Percentiles rank a stretch among this genome's conserved stretches.
phyloP scores from a whole-genome alignment of 2,329 filamentous ascomycete genomes.

The Pseudopithomyces chartarum region DNA sequence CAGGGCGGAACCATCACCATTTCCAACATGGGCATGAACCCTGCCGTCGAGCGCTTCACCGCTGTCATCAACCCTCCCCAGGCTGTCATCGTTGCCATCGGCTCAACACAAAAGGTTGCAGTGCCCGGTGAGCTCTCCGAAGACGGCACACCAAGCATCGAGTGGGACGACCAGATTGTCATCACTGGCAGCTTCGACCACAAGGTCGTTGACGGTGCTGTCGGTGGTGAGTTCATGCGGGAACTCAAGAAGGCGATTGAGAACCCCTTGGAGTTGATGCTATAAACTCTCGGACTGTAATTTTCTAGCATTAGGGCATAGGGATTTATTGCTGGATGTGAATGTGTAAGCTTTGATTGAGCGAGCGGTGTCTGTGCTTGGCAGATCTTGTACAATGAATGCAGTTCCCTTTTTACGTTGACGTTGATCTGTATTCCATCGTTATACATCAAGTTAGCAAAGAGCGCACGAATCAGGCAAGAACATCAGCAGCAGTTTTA shows the following conservation, averaged over 20 bases:
- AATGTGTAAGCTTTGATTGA: constrained; percentile 29
- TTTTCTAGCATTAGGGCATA: constrained; percentile 13
- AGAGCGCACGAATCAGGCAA: too few relatives aligned
- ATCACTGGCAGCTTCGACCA: constrained; percentile 97
- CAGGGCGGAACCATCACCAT: constrained; percentile 99
- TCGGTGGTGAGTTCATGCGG: constrained; percentile 94
- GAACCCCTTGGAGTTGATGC: constrained; percentile 92
- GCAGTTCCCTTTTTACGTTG: constrained; percentile 20
- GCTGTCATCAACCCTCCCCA: constrained; percentile 99
- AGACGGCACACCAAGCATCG: constrained; percentile 73
- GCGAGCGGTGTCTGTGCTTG: constrained; percentile 12
- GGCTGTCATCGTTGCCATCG: constrained; percentile 91
- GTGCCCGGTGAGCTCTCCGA: constrained; percentile 78
- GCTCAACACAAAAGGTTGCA: constrained; percentile 94
- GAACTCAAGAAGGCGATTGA: constrained; percentile 98
- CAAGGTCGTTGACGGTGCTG: constrained; percentile 96
- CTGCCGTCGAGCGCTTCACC: constrained; percentile 93
- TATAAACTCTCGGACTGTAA: constrained; percentile 59
- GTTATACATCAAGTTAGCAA: too few relatives aligned
- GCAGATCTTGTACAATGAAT: constrained; percentile 39
- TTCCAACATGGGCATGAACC: constrained; percentile 99
- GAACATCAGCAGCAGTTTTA: too few relatives aligned
- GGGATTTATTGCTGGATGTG: constrained; percentile 7
- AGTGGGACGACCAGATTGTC: constrained; percentile 97
- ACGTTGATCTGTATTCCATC: background rate